Percentiles rank a stretch among this genome's conserved stretches.
Evolutionary conservation across 208 protist genomes (phyloP).

Genomic region (Perkinsela sp.): DNA sequence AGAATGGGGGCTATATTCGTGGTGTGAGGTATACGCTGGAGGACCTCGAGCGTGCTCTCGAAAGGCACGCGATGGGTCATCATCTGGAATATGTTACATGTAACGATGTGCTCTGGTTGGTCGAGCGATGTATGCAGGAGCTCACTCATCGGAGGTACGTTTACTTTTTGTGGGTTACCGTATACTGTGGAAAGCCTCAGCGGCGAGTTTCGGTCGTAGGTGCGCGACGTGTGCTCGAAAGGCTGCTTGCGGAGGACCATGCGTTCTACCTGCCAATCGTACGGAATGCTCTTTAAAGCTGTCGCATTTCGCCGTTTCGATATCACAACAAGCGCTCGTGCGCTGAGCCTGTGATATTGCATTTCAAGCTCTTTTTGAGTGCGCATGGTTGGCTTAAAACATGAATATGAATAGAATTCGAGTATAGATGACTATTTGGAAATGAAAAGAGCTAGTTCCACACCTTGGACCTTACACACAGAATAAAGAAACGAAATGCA

Average conservation of each 20-base stretch:
- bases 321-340: background rate
- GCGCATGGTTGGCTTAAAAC: background rate
- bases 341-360: background rate
- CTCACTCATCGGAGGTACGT: background rate
- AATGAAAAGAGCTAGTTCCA: background rate
- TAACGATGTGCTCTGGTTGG: background rate
- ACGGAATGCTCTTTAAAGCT: background rate
- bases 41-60: background rate
- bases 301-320: background rate
- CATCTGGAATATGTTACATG: background rate
- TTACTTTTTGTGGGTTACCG: background rate
- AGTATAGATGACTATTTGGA: background rate
- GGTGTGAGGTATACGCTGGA: background rate
- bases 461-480: background rate
- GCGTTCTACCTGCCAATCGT: background rate
- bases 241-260: background rate
- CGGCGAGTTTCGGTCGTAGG: background rate
- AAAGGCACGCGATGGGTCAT: background rate
- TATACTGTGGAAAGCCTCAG: background rate
- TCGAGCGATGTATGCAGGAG: background rate
- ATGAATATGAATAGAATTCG: background rate
- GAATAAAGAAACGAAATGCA: no score
- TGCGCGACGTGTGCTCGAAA: background rate
- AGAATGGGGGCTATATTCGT: background rate
- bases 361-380: background rate